phyloP scores from a whole-genome alignment of 257 asterid species.

The Gentiana straminea region DNA sequence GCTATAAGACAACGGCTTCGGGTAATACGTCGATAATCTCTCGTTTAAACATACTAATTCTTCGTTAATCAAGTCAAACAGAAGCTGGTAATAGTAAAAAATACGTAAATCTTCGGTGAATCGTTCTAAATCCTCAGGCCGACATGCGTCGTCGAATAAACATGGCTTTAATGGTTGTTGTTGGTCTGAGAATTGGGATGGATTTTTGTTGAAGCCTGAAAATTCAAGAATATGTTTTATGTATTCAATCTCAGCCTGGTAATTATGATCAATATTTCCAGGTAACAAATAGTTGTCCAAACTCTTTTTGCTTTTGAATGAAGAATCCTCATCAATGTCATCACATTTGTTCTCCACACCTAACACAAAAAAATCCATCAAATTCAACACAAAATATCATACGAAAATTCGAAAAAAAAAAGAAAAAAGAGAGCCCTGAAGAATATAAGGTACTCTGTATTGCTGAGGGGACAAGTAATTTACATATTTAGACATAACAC shows the following conservation, averaged over 20 bases:
- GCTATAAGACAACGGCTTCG: conserved; percentile 41
- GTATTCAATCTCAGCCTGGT: conserved; percentile 32
- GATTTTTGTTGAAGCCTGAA: conserved; percentile 39
- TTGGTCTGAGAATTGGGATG: conserved; percentile 19
- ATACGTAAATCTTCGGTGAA: conserved; percentile 22
- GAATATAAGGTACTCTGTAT: too few relatives aligned
- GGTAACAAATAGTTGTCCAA: background rate
- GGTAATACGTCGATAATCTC: conserved; percentile 44
- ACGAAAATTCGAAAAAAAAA: too few relatives aligned
- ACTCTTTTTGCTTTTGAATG: conserved; percentile 8
- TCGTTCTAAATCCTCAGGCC: conserved; percentile 41
- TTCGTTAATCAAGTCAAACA: conserved; percentile 64
- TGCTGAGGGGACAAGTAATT: too few relatives aligned
- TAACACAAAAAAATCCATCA: conserved; percentile 6
- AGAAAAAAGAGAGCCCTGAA: too few relatives aligned
- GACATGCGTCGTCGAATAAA: conserved; percentile 34
- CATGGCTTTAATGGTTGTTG: conserved; percentile 17
- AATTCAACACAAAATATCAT: too few relatives aligned
- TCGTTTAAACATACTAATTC: conserved; percentile 35
- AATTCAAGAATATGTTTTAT: conserved; percentile 46
- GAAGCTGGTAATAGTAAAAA: conserved; percentile 54
- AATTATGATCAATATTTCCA: background rate
- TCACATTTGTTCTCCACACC: conserved; percentile 20
- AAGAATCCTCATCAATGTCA: conserved; percentile 9
- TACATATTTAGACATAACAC: too few relatives aligned